Conservation (phyloP, 371 early-diverging fungal genomes). For the Entomophthora muscae region DNA sequence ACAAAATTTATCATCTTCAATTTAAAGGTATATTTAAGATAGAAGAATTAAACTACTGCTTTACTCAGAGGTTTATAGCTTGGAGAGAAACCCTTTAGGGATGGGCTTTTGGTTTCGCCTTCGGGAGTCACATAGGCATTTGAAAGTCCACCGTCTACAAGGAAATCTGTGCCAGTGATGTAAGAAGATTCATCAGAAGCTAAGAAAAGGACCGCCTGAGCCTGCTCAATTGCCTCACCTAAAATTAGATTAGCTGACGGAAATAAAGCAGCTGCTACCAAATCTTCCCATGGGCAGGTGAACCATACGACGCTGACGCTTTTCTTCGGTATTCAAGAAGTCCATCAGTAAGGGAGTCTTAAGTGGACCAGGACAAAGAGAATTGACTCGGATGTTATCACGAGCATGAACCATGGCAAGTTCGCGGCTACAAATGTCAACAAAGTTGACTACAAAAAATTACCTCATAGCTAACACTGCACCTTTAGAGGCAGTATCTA, state of each 20-base stretch:
- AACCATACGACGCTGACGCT: constrained; percentile 61
- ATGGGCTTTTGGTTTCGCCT: constrained; percentile 22
- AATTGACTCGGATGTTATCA: constrained; percentile 74
- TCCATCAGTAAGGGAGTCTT: constrained; percentile 70
- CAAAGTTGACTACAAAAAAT: constrained; percentile 1
- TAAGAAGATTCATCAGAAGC: constrained; percentile 68
- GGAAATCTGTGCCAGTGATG: constrained; percentile 71
- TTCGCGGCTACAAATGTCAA: constrained; percentile 33
- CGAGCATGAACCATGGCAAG: constrained; percentile 74
- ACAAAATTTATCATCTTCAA: no score
- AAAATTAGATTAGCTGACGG: neutral
- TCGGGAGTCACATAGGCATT: constrained; percentile 56
- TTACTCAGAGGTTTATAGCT: neutral
- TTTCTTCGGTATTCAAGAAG: constrained; percentile 67
- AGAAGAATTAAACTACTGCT: no score
- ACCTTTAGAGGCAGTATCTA: constrained; percentile 77
- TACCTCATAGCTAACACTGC: constrained; percentile 76
- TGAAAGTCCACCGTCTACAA: constrained; percentile 69
- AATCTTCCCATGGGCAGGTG: constrained; percentile 80
- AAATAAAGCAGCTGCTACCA: constrained; percentile 22
- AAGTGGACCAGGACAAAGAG: constrained; percentile 77
- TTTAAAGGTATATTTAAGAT: no score
- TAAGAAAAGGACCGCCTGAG: constrained; percentile 62
- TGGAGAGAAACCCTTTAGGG: constrained; percentile 20
- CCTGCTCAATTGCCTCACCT: constrained; percentile 78